Conservation (phyloP, 108 stramenopile species). For the Tribonema minus region DNA sequence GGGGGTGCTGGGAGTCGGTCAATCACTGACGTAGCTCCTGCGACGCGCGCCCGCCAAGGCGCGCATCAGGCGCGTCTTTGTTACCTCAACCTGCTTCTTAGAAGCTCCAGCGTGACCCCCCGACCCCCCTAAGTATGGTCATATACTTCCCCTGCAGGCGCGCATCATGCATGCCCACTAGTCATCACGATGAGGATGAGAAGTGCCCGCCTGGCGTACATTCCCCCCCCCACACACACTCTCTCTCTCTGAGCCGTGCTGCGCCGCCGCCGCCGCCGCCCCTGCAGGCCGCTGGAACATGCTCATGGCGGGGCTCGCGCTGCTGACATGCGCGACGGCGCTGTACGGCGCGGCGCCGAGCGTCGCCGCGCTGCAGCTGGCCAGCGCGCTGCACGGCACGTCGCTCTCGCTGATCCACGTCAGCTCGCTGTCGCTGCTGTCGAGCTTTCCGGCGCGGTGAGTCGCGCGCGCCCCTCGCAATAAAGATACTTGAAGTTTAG, state of each 20-base stretch:
- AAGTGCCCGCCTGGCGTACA: no score
- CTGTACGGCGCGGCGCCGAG: constrained; percentile 9
- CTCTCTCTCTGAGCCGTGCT: neutral
- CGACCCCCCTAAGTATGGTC: neutral
- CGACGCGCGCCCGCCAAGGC: neutral
- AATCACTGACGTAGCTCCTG: neutral
- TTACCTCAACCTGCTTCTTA: neutral
- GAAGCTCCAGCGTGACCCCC: neutral
- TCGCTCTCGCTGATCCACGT: constrained; percentile 28
- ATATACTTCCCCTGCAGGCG: no score
- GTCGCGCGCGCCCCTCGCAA: neutral
- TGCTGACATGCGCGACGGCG: constrained; percentile 14
- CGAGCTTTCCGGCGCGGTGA: constrained; percentile 13
- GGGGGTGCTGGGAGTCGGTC: neutral
- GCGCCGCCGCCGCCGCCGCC: neutral
- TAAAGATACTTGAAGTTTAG: no score
- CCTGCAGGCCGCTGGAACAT: constrained; percentile 12
- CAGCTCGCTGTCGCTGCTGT: constrained; percentile 29
- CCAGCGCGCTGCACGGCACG: constrained; percentile 29
- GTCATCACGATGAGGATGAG: no score
- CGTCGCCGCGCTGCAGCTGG: neutral
- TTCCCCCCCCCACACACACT: neutral
- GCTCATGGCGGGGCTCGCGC: constrained; percentile 8
- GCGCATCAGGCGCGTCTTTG: neutral
- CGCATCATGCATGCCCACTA: no score